A percentile compares a stretch with the other conserved stretches of the same genome.
These are phyloP conservation scores for Talaromyces sp. DNA, from an alignment of 2,329 filamentous ascomycete species.

Conservation along the genomic window DNA sequence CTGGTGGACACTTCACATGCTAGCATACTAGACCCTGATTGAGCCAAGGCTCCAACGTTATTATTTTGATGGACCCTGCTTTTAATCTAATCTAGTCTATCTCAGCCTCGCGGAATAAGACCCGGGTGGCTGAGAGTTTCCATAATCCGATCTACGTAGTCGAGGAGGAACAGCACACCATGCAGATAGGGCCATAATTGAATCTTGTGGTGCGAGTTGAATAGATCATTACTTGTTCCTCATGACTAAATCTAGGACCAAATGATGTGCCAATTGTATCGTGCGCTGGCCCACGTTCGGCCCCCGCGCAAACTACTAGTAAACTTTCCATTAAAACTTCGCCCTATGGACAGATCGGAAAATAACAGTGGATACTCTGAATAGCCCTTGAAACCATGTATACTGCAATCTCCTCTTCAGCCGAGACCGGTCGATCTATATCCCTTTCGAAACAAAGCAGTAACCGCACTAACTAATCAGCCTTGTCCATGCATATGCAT, in stretches of 20 bases:
- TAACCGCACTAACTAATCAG: too few species aligned
- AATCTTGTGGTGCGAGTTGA: conserved; percentile 4
- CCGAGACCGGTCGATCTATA: too few species aligned
- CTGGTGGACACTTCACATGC: conserved; percentile 14
- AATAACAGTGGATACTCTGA: too few species aligned
- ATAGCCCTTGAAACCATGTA: too few species aligned
- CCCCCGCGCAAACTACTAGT: not conserved
- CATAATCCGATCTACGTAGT: not conserved
- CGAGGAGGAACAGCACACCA: not conserved
- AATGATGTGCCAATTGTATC: too few species aligned
- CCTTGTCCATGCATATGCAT: not conserved
- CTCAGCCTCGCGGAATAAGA: conserved; percentile 15
- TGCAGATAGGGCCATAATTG: conserved; percentile 6
- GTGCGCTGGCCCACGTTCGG: not conserved
- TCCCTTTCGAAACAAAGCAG: too few species aligned
- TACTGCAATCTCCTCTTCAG: too few species aligned
- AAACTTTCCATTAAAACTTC: not conserved
- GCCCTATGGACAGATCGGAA: not conserved
- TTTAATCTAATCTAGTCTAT: not conserved
- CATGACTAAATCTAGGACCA: not conserved
- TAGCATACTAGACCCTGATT: not conserved
- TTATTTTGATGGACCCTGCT: not conserved
- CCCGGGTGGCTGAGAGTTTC: conserved; percentile 18
- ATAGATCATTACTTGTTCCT: not conserved
- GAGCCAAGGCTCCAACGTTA: not conserved